Percentiles rank a stretch among this genome's conserved stretches.
phyloP scores from a whole-genome alignment of 768 basidiomycete genomes.

The Suillus subaureus region DNA sequence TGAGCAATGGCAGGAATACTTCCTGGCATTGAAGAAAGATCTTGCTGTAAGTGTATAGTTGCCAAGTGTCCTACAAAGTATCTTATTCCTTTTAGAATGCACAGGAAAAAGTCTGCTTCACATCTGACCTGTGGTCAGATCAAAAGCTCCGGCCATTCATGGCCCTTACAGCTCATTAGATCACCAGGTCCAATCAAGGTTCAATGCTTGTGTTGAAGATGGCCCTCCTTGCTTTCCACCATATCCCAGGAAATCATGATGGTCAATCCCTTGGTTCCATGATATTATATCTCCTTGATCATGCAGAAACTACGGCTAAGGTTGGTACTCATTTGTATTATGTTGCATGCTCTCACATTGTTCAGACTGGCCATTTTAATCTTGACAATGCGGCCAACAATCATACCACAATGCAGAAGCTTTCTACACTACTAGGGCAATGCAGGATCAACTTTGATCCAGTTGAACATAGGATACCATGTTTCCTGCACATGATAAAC shows the following conservation, averaged over 20 bases:
- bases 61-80: neutral
- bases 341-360: neutral
- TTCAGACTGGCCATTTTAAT: neutral
- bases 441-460: slow-evolving; percentile 14
- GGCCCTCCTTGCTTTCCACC: slow-evolving; percentile 8
- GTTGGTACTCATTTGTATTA: neutral
- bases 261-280: too few relatives aligned
- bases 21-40: slow-evolving; percentile 22
- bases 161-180: slow-evolving; percentile 37
- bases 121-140: slow-evolving; percentile 38
- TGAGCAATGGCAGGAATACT: slow-evolving; percentile 22
- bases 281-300: slow-evolving; percentile 8
- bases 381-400: slow-evolving; percentile 11
- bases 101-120: slow-evolving; percentile 22
- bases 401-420: neutral
- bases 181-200: neutral
- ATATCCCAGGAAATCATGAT: too few relatives aligned
- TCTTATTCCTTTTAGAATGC: slow-evolving; percentile 12
- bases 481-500: slow-evolving; percentile 23
- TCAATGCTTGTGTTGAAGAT: neutral
- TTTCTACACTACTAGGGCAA: neutral
- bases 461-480: slow-evolving; percentile 13
- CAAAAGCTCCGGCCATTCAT: slow-evolving; percentile 27
- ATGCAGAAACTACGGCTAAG: neutral
- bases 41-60: slow-evolving; percentile 21